Percentiles rank a stretch among this genome's conserved stretches.
phyloP scores from a whole-genome alignment of 163 green algal species.

The Chlamydomonas reinhardtii region DNA sequence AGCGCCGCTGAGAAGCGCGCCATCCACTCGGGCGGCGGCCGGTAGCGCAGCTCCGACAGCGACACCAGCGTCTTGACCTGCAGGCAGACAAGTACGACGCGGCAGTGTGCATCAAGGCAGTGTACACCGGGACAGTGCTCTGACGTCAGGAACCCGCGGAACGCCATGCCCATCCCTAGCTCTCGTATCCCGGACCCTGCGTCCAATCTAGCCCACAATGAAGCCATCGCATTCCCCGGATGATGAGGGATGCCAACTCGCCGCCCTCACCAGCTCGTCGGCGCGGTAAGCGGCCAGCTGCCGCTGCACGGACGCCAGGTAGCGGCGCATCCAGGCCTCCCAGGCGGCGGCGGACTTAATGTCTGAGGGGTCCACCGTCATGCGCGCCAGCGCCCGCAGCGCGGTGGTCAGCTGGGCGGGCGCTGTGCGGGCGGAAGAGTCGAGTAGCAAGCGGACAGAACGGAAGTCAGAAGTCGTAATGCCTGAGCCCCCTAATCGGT shows the following conservation, averaged over 20 bases:
- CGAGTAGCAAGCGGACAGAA: not conserved
- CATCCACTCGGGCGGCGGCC: conserved; percentile 40
- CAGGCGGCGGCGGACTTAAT: conserved; percentile 34
- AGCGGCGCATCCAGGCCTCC: conserved; percentile 30
- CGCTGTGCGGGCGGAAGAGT: not conserved
- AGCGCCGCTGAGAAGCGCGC: not conserved
- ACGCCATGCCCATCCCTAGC: no score
- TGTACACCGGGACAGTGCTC: no score
- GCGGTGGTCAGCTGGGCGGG: conserved; percentile 18
- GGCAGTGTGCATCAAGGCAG: no score
- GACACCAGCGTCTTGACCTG: conserved; percentile 50
- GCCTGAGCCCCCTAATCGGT: not conserved
- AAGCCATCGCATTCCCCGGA: no score
- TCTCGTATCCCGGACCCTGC: no score
- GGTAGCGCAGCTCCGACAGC: conserved; percentile 39
- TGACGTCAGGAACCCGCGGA: no score
- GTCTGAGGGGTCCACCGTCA: conserved; percentile 31
- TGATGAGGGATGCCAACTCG: no score
- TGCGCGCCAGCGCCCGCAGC: conserved; percentile 20
- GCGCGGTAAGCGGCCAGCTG: conserved; percentile 24
- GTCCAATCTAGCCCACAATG: no score
- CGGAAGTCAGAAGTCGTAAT: not conserved
- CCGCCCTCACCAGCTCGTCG: conserved; percentile 37
- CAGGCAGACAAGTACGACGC: no score
- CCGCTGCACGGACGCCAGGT: conserved; percentile 18